Base-by-base conservation (phyloP, 305 asterid genomes). In the Fraxinus ornus region DNA sequence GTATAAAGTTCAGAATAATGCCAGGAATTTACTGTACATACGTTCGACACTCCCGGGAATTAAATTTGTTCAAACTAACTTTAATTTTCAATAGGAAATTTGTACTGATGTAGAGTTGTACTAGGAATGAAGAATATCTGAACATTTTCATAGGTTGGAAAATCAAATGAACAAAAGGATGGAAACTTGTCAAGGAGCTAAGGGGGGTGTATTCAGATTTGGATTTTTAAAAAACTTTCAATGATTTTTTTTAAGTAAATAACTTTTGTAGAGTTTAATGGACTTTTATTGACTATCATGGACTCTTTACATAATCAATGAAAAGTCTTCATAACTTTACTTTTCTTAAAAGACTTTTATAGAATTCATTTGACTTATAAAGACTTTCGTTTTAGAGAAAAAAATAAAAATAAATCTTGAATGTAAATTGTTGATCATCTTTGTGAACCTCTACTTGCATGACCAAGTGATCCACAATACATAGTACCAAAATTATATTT, bases 81-180 rank as follows among this genome's bases (percentile, higher is more conserved):
- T 80, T 33, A 49, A 49, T 19, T 36, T 73, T 81, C 62, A 4
- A 37, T 22, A 64, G 24, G 64, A 39, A 5, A 33, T 57, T 64
- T 73, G 36, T 55, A 57, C 57, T 47, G 49, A 79, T 37, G 81
- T 70, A 7, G 82, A 66, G 79, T 71, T 44, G 72, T 52, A 55
- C 39, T 84, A 75, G 77, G 80, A 72, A 41, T 78, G 71, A 77
- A 62, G 72, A 32, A 75, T 75, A 79, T 19, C 72, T 6, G 2
- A 55, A n/a, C 64, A n/a, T 55, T 55, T 55, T 55, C 64, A 55
- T 55, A n/a, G 9, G 64, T 15, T n/a, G 24, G 9, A 55, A 55
- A 55, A 55, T 55, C 22, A n/a, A 49, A 5, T 7, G 64, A 55
- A n/a, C n/a, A n/a, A 55, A 55, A 17, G 24, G 64, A n/a, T 55